Evolutionary conservation across 345 rosid species (phyloP), one percentile per base, ranked within the genome.

Genomic region (Lepidium aucheri): DNA sequence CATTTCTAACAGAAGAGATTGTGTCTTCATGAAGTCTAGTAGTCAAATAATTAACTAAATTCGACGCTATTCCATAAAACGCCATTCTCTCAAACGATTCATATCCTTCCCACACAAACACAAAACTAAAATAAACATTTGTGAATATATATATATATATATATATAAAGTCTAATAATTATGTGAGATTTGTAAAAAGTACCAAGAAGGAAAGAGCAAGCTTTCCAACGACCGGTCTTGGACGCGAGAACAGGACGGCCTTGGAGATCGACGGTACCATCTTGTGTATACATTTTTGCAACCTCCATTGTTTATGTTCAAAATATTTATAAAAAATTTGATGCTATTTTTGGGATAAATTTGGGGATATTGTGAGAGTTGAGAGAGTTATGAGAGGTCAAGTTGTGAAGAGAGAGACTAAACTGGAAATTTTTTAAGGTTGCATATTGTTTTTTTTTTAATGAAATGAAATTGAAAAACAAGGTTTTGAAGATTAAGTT

Each of bases 51-150:
- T 76, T 86, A 69, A 92, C 96, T 45, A 92, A 76, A 73, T 92
- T 92, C 12, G 98, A 85, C 11, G 86, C 85, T 75, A 92, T 78
- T 61, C 96, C 96, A 58, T 92, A 87, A 62, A 83, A 92, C 30
- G 96, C 96, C 98, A 92, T 92, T 77, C 98, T 83, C 74, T 92
- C 98, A 70, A 92, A 92, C 63, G 88, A 87, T 76, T 92, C 98
- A 54, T 92, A 92, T 54, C 88, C 98, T 92, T 66, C 36, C 32
- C 54, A 35, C 40, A 59, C 8, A 16, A 11, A 49, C 39, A 55
- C 8, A 72, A 42, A 6, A 59, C 61, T 26, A 52, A 4, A 4
- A 60, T 59, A 60, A 38, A 52, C 14, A 30, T 53, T 53, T 53
- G 28, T 13, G 47, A 28, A 69, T n/a, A 44, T 6, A n/a, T n/a